Evolutionary conservation across 352 stramenopile species (phyloP), one percentile per base, ranked within the genome.

Genomic region (Globisporangium lucens): DNA sequence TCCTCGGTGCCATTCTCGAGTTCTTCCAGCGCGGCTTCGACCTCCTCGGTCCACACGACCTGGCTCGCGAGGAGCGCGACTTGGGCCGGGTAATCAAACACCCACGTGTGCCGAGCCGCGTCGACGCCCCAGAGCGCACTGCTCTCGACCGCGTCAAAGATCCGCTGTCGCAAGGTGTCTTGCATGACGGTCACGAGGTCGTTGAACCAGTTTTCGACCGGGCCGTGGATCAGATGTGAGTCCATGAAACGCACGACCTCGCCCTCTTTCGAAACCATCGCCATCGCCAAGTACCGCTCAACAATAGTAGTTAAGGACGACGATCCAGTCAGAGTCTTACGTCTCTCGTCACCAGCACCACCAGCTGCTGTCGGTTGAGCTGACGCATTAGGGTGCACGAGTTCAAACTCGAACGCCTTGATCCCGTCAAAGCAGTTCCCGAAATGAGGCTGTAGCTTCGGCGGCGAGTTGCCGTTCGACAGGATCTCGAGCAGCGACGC

Each of bases 181-280:
- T 98, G 91, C 95, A 99, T 98, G 10, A 97, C 91, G 5, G 90
- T 80, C 0, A 97, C 97, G 3, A 99, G 79, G 57, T 97, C 90
- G 56, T 98, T 98, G 61, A 99, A 90, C 81, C 97, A 99, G 46
- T 83, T 83, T 62, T 98, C 93, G 15, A 97, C 91, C 43, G 95
- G 87, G 0, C 94, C 89, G 46, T 97, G 90, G 46, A 93, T 86
- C 35, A 91, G 56, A 17, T 89, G 85, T 10, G 85, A 91, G 65
- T 93, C 85, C 30, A 63, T 15, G 65, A 98, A 94, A 4, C 74
- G 70, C 38, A 98, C 90, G 33, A 96, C 65, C 71, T 99, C 95
- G 22, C 91, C 89, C 71, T 99, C 96, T 77, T 99, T 99, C n/a
- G 95, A 97, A 49, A 98, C 75, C 95, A 98, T 98, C 4, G 83